Base-by-base conservation (phyloP, 2,329 filamentous ascomycete genomes). In the Botrytis medusae region DNA sequence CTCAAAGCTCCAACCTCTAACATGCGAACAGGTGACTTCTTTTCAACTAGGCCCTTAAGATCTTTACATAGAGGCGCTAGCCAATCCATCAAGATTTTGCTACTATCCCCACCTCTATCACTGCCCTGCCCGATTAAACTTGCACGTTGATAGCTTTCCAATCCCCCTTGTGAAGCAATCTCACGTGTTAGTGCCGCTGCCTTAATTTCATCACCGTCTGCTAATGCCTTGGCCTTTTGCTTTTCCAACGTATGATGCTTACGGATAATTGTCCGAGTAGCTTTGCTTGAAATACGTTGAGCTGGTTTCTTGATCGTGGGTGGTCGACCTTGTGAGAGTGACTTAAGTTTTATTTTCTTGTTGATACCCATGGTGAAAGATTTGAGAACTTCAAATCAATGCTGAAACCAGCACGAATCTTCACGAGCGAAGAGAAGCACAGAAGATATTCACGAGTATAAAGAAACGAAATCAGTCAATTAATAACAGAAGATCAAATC, bases 1-100 rank as follows among this genome's bases (percentile, higher is more conserved):
- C 93, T 97, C 70, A 99, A 84, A 1, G 95, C 92, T 12, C 96
- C 96, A 68, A 99, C 90, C 82, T 99, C 96, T 10, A 99, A 89
- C 84, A 98, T 89, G 32, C 86, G 88, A 57, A 93, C 82, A 71
- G 80, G 82, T 10, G 71, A 54, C 48, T 77, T 74, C 78, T 77
- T 72, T 69, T 57, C 69, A 42, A 60, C 59, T 20, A 74, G 68
- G 14, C 78, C 74, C 62, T 77, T 78, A 20, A 80, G 76, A 14
- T 59, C 76, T 62, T 79, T 79, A 44, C 79, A 72, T 9, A 80
- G 76, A 20, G 84, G 79, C 59, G 83, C 81, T 10, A 92, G 83
- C 90, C 90, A 92, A 74, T 90, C 85, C 79, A 92, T 86, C 48
- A 92, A 83, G 18, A 91, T 82, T 74, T 83, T 87, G 22, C 90